These are phyloP conservation scores for Mitragyna speciosa DNA, from an alignment of 257 asterid species.

Conservation along the genomic window DNA sequence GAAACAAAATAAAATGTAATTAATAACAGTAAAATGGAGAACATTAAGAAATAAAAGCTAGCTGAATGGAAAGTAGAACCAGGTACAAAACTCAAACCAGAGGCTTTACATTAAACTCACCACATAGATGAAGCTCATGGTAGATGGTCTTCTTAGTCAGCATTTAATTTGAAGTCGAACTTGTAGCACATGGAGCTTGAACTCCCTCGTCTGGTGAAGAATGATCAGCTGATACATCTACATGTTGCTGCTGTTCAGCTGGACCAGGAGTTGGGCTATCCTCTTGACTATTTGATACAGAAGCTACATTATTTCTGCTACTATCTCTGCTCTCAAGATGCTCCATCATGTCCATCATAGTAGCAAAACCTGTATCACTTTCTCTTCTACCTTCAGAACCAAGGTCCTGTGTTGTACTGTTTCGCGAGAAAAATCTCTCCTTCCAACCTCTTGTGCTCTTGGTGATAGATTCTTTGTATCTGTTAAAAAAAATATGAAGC, in stretches of 20 bases:
- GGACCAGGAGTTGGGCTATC: constrained; percentile 27
- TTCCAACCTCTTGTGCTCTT: constrained; percentile 96
- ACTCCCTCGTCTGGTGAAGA: constrained; percentile 38
- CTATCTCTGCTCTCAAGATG: constrained; percentile 59
- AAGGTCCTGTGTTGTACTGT: constrained; percentile 42
- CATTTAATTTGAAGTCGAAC: constrained; percentile 50
- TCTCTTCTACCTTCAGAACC: constrained; percentile 51
- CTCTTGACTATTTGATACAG: constrained; percentile 36
- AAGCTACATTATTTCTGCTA: constrained; percentile 34
- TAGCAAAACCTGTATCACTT: constrained; percentile 34
- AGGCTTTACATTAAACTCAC: constrained; percentile 13
- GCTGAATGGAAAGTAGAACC: background rate
- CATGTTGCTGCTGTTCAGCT: constrained; percentile 26
- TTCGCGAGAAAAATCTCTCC: constrained; percentile 83
- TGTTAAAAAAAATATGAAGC: constrained; percentile 9
- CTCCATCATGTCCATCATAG: constrained; percentile 60
- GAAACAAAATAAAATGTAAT: background rate
- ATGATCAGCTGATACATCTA: constrained; percentile 28
- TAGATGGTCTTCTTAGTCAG: constrained; percentile 20
- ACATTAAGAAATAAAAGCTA: background rate
- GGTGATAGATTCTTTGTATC: constrained; percentile 80
- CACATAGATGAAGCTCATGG: constrained; percentile 9
- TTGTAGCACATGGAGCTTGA: constrained; percentile 48
- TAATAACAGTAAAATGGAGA: background rate
- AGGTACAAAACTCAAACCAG: background rate